A percentile compares a stretch with the other conserved stretches of the same genome.
Evolutionary conservation across 2,329 filamentous ascomycete species (phyloP).

Genomic region (Penicillium sp.): DNA sequence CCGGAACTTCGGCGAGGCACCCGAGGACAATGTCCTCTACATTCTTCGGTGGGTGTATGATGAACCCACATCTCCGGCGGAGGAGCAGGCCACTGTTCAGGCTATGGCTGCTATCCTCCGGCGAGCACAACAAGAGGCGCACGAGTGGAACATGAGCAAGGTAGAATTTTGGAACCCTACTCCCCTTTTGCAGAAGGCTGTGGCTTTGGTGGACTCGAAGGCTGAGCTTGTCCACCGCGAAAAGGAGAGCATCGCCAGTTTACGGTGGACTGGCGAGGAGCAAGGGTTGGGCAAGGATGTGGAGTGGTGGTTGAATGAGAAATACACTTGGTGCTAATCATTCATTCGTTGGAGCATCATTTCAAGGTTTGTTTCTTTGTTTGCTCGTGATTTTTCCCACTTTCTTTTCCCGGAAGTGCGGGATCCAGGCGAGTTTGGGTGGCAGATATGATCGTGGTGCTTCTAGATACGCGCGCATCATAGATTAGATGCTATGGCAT

Average conservation of each 20-base stretch:
- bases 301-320: constrained; percentile 51
- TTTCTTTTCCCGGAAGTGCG: constrained; percentile 1
- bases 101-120: constrained; percentile 64
- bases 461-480: constrained; percentile 20
- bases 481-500: constrained; percentile 16
- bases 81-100: constrained; percentile 52
- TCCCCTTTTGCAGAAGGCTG: constrained; percentile 49
- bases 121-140: constrained; percentile 69
- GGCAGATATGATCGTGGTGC: constrained; percentile 17
- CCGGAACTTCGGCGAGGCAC: constrained; percentile 40
- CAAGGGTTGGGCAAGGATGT: constrained; percentile 40
- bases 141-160: constrained; percentile 66
- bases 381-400: constrained; percentile 3
- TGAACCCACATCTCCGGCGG: constrained; percentile 39
- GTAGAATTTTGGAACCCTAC: constrained; percentile 85
- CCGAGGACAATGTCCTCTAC: constrained; percentile 42
- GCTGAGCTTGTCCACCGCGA: constrained; percentile 47
- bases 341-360: neutral
- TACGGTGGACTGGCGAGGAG: constrained; percentile 48
- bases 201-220: constrained; percentile 39
- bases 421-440: constrained; percentile 17
- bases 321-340: constrained; percentile 51
- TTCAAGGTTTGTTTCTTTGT: constrained; percentile 11
- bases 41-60: constrained; percentile 46
- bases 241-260: constrained; percentile 47